These are phyloP conservation scores for Alternaria brassicae DNA, from an alignment of 2,329 filamentous ascomycete genomes.

Conservation along the genomic window DNA sequence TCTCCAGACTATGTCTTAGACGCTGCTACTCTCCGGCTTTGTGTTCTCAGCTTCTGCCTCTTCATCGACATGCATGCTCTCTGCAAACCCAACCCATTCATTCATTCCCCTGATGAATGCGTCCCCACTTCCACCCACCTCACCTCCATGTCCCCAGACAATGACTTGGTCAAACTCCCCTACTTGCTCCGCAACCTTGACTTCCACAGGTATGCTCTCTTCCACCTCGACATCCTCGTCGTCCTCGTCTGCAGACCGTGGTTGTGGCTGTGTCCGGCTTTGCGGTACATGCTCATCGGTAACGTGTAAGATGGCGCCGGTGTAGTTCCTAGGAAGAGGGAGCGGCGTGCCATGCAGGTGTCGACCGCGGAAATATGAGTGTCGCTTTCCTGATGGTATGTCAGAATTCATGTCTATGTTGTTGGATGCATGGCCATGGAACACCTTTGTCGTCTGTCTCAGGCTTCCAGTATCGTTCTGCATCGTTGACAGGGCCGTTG, in stretches of 20 bases:
- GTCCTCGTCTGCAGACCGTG: conserved; percentile 20
- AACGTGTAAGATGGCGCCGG: conserved; percentile 54
- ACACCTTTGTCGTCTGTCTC: conserved; percentile 43
- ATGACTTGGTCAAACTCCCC: conserved; percentile 76
- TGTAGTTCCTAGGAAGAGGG: conserved; percentile 73
- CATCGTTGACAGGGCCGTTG: conserved; percentile 71
- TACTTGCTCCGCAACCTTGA: conserved; percentile 64
- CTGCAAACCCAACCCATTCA: conserved; percentile 81
- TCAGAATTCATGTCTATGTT: background rate
- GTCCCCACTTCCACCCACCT: conserved; percentile 69
- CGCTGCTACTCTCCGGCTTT: background rate
- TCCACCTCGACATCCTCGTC: conserved; percentile 26
- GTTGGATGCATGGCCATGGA: fast-evolving
- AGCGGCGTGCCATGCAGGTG: conserved; percentile 74
- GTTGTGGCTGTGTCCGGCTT: conserved; percentile 4
- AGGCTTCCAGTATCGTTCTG: conserved; percentile 75
- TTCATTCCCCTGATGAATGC: conserved; percentile 75
- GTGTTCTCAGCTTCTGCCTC: conserved; percentile 7
- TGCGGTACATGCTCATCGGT: conserved; percentile 38
- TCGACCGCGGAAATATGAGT: conserved; percentile 67
- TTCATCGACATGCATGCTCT: conserved; percentile 54
- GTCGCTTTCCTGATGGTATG: conserved; percentile 5
- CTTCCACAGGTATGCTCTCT: conserved; percentile 32
- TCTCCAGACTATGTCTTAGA: background rate
- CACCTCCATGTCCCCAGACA: conserved; percentile 82